A percentile compares a stretch with the other conserved stretches of the same genome.
Conservation (phyloP, 2,329 filamentous ascomycete genomes). For the Nemania abortiva region DNA sequence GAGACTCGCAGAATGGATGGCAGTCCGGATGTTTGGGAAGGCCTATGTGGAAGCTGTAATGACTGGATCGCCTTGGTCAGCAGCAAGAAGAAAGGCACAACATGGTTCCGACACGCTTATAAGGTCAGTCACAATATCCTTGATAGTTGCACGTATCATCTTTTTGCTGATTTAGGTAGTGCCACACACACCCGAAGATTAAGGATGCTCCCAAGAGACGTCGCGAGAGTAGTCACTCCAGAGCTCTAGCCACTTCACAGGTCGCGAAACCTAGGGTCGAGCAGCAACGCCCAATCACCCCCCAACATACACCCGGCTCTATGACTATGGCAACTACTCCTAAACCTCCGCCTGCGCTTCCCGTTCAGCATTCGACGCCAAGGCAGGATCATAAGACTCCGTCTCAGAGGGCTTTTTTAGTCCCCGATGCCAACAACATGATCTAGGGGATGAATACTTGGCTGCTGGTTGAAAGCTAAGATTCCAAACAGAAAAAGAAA, state of each 20-base stretch:
- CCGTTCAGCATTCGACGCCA: conserved; percentile 45
- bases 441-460: conserved; percentile 52
- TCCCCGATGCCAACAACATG: conserved; percentile 60
- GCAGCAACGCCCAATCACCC: conserved; percentile 56
- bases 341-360: conserved; percentile 50
- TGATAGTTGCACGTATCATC: not conserved
- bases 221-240: conserved; percentile 69
- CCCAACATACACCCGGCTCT: conserved; percentile 57
- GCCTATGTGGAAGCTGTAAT: conserved; percentile 80
- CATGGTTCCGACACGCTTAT: conserved; percentile 91
- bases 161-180: conserved; percentile 59
- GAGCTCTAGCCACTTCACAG: conserved; percentile 56
- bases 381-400: conserved; percentile 47
- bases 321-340: conserved; percentile 56
- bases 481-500: conserved; percentile 13
- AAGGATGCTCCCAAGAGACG: conserved; percentile 77
- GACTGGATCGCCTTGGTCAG: conserved; percentile 86
- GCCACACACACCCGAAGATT: conserved; percentile 77
- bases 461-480: conserved; percentile 9
- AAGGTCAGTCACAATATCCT: conserved; percentile 66
- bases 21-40: conserved; percentile 85
- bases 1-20: conserved; percentile 81
- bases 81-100: conserved; percentile 92
- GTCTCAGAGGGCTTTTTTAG: conserved; percentile 52
- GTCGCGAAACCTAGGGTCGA: conserved; percentile 64